Percentiles rank a stretch among this genome's conserved stretches.
Evolutionary conservation across 805 yeast species (phyloP).

Genomic region (Debaryomyces prosopidis): DNA sequence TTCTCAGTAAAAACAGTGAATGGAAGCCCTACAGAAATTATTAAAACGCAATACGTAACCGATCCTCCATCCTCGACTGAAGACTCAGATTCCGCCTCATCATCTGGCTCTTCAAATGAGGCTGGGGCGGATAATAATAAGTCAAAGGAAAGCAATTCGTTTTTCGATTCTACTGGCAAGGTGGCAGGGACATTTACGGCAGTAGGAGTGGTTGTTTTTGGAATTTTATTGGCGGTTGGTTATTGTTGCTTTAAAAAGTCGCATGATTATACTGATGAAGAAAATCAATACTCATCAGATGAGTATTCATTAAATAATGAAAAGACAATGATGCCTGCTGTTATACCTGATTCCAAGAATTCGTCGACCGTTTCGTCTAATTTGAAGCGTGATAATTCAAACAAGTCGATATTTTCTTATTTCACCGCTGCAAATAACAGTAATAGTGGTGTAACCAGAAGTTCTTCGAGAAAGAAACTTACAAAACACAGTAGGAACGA

Average conservation of each 20-base stretch:
- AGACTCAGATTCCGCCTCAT: background rate
- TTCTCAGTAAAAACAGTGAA: conserved; percentile 17
- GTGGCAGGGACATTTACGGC: conserved; percentile 86
- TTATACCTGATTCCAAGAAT: conserved; percentile 10
- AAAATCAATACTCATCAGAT: conserved; percentile 37
- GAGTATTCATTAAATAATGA: conserved; percentile 24
- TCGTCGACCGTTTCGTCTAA: conserved; percentile 6
- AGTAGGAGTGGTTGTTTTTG: conserved; percentile 64
- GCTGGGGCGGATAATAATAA: conserved; percentile 1
- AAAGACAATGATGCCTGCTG: conserved; percentile 11
- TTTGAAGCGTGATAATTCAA: conserved; percentile 34
- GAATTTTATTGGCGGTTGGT: conserved; percentile 42
- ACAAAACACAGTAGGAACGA: conserved; percentile 11
- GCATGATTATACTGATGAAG: conserved; percentile 37
- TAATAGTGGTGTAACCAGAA: conserved; percentile 23
- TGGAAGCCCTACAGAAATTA: conserved; percentile 10
- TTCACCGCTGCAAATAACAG: conserved; percentile 16
- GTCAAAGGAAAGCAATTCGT: conserved; percentile 31
- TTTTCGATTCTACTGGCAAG: conserved; percentile 69
- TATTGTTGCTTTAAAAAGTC: conserved; percentile 28
- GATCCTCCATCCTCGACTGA: conserved; percentile 6
- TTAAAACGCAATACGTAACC: conserved; percentile 17
- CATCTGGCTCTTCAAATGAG: conserved; percentile 2
- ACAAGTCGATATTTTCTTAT: conserved; percentile 33
- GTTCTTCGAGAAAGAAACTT: conserved; percentile 30